Evolutionary conservation across 768 basidiomycete species (phyloP).

Genomic region (Boletus rubroflammeus): DNA sequence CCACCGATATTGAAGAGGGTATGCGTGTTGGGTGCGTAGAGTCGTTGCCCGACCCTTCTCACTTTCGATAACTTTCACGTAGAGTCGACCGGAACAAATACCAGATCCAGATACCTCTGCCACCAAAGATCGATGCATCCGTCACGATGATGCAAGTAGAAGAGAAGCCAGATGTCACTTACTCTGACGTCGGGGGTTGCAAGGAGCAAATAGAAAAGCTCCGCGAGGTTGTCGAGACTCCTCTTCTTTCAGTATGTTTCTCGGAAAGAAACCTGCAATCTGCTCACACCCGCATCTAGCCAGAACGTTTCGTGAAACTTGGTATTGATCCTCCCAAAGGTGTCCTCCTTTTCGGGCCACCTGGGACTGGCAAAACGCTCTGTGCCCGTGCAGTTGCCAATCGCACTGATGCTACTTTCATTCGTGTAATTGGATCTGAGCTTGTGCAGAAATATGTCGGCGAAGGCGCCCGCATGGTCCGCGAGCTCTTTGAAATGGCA

Average conservation of each 20-base stretch:
- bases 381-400: constrained; percentile 98
- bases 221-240: constrained; percentile 96
- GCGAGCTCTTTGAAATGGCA: constrained; percentile 99
- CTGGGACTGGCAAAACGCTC: constrained; percentile 97
- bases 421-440: constrained; percentile 98
- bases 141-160: constrained; percentile 99
- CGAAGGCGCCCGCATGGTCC: constrained; percentile 97
- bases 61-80: constrained; percentile 6
- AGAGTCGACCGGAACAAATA: constrained; percentile 97
- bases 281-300: constrained; percentile 50
- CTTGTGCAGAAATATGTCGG: constrained; percentile 99
- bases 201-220: constrained; percentile 99
- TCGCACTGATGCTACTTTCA: constrained; percentile 97
- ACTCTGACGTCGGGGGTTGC: constrained; percentile 96
- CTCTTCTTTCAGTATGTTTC: constrained; percentile 77
- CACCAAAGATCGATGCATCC: constrained; percentile 98
- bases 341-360: constrained; percentile 92
- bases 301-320: constrained; percentile 97
- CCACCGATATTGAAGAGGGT: constrained; percentile 99
- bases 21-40: constrained; percentile 93
- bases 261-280: not conserved
- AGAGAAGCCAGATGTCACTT: constrained; percentile 97
- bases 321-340: constrained; percentile 99
- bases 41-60: not conserved
- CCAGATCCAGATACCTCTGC: constrained; percentile 97